Conservation (phyloP, 805 yeast genomes). For the Saccharomycopsis oosterbeekiorum region DNA sequence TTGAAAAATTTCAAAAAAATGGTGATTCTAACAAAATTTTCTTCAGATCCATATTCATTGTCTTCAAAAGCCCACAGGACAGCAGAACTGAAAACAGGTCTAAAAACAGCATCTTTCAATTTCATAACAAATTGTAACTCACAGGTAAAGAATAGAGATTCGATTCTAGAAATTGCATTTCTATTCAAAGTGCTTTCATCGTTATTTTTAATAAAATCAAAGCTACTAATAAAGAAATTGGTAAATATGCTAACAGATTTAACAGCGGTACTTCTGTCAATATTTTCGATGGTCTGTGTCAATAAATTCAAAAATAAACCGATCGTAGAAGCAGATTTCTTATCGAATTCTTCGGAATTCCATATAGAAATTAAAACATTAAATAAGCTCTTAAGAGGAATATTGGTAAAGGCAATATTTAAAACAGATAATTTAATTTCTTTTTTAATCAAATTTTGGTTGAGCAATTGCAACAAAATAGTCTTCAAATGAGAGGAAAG, state of each 20-base stretch:
- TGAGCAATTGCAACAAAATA: conserved; percentile 48
- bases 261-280: conserved; percentile 63
- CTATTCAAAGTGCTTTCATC: conserved; percentile 45
- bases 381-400: conserved; percentile 57
- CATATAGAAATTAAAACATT: conserved; percentile 56
- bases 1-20: conserved; percentile 83
- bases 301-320: conserved; percentile 63
- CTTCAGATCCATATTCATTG: conserved; percentile 35
- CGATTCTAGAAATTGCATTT: conserved; percentile 73
- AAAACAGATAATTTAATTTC: conserved; percentile 53
- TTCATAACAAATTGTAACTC: conserved; percentile 77
- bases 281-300: conserved; percentile 52
- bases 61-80: conserved; percentile 84
- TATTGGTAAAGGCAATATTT: conserved; percentile 49
- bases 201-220: conserved; percentile 38
- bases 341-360: conserved; percentile 32
- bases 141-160: conserved; percentile 61
- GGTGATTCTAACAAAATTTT: conserved; percentile 33
- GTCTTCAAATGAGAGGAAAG: conserved; percentile 58
- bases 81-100: conserved; percentile 80
- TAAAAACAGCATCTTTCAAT: conserved; percentile 84
- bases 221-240: conserved; percentile 55
- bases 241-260: conserved; percentile 55
- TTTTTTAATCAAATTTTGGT: conserved; percentile 48
- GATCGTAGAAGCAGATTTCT: conserved; percentile 35